Percentiles rank a stretch among this genome's conserved stretches.
Conservation (phyloP, 2,329 filamentous ascomycete species). For the Ceratocystiopsis brevicomis region DNA sequence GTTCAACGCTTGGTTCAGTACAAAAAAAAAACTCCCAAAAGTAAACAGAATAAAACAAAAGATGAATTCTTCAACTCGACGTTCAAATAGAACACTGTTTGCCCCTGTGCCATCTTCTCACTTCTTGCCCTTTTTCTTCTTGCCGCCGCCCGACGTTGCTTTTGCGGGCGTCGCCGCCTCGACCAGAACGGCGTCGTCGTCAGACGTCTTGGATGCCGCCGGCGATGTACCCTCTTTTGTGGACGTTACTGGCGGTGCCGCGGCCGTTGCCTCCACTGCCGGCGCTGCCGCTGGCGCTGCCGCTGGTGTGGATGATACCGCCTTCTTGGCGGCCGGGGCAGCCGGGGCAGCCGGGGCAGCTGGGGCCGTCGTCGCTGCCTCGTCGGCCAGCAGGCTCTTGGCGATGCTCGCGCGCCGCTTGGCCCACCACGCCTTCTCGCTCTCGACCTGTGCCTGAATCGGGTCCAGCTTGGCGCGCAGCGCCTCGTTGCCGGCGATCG, state of each 20-base stretch:
- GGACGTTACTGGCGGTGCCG: no score
- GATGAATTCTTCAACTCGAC: no score
- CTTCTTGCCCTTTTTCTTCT: constrained; percentile 51
- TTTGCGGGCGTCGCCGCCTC: constrained; percentile 24
- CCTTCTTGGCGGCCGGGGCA: constrained; percentile 10
- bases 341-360: constrained; percentile 13
- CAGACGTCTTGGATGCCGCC: constrained; percentile 25
- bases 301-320: neutral
- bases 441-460: constrained; percentile 48
- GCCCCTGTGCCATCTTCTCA: constrained; percentile 11
- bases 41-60: no score
- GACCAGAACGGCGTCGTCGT: constrained; percentile 64
- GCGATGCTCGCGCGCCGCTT: constrained; percentile 57
- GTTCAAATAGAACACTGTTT: no score
- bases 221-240: no score
- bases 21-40: no score
- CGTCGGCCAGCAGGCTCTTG: constrained; percentile 66
- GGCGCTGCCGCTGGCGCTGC: neutral
- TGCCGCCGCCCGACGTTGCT: constrained; percentile 13
- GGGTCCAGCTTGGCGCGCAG: constrained; percentile 59
- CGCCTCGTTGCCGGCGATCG: constrained; percentile 71
- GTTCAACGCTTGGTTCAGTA: no score
- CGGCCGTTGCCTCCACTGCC: no score
- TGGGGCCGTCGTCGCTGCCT: constrained; percentile 51
- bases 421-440: constrained; percentile 87